phyloP scores from a whole-genome alignment of 192 early-diverging fungal species.

The Phycomyces nitens region DNA sequence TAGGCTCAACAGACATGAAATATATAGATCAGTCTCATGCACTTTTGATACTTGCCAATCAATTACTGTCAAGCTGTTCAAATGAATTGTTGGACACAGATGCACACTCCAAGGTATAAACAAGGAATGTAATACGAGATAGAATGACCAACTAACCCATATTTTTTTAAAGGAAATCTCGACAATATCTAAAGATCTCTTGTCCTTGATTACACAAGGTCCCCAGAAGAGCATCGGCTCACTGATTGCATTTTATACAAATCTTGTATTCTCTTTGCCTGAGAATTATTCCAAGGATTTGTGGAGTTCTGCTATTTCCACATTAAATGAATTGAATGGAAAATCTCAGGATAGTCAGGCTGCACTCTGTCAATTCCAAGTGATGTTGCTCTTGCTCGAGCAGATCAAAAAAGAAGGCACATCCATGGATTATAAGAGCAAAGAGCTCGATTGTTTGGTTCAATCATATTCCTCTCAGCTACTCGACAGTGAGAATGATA shows the following conservation, averaged over 20 bases:
- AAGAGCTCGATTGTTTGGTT: not conserved
- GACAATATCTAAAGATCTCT: not conserved
- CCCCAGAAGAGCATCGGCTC: not conserved
- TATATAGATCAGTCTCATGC: not conserved
- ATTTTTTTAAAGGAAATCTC: not conserved
- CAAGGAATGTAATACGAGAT: too few relatives aligned
- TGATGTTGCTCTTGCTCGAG: not conserved
- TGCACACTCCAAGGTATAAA: not conserved
- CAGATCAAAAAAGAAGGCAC: not conserved
- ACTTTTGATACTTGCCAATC: slow-evolving; percentile 9
- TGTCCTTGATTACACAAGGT: not conserved
- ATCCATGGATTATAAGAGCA: not conserved
- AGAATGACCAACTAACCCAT: too few relatives aligned
- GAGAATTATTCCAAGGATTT: not conserved
- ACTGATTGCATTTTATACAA: slow-evolving; percentile 1
- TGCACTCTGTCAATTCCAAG: not conserved
- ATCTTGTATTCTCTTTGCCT: not conserved
- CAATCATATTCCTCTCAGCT: not conserved
- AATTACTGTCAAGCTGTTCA: slow-evolving; percentile 1
- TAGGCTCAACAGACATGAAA: not conserved
- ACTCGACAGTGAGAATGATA: not conserved
- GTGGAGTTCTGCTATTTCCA: not conserved
- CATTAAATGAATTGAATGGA: not conserved
- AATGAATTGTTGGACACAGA: not conserved
- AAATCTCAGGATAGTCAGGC: not conserved